A percentile compares a stretch with the other conserved stretches of the same genome.
These are phyloP conservation scores for Eragrostis tef DNA, from an alignment of 202 grass and related monocot species.

Conservation along the genomic window DNA sequence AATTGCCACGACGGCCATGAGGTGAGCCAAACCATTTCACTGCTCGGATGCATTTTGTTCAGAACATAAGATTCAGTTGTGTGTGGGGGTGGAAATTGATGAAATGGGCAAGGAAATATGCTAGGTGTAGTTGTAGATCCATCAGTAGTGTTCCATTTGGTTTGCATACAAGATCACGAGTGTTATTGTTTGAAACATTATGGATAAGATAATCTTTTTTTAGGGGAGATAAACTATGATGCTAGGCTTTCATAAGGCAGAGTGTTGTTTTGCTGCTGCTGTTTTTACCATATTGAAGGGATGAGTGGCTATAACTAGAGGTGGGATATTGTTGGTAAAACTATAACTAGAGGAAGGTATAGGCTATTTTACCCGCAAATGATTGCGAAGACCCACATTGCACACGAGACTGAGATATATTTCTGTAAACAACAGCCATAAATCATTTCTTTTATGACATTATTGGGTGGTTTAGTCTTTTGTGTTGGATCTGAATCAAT, in stretches of 20 bases:
- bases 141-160: not conserved
- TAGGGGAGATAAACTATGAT: not conserved
- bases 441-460: not conserved
- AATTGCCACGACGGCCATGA: conserved; percentile 96
- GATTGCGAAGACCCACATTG: not conserved
- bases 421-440: not conserved
- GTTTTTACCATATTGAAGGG: not conserved
- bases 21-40: conserved; percentile 45
- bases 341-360: not conserved
- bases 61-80: not conserved
- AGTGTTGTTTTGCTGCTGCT: not conserved
- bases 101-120: not conserved
- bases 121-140: too few relatives aligned
- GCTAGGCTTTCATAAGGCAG: not conserved
- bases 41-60: not conserved
- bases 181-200: not conserved
- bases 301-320: not conserved
- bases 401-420: not conserved
- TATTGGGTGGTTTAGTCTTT: not conserved
- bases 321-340: not conserved
- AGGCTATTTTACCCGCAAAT: not conserved
- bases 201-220: too few relatives aligned
- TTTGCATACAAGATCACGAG: not conserved
- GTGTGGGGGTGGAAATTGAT: not conserved
- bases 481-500: not conserved